A percentile compares a stretch with the other conserved stretches of the same genome.
These are phyloP conservation scores for Golubevia sp. DNA, from an alignment of 1,284 basidiomycete species.

Conservation along the genomic window DNA sequence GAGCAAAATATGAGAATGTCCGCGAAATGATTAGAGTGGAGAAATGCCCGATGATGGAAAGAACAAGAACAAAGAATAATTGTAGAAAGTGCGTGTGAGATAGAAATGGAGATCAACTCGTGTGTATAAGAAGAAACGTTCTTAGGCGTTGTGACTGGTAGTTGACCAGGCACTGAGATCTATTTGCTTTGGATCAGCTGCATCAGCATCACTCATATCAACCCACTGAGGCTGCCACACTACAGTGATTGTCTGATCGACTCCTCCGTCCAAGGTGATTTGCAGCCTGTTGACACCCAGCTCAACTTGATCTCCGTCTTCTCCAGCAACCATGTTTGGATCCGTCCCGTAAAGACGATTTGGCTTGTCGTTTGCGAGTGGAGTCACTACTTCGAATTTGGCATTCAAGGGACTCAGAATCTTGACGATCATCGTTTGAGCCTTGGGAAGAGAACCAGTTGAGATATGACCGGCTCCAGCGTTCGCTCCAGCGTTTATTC, in stretches of 20 bases:
- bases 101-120: too few species aligned
- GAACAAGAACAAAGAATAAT: too few species aligned
- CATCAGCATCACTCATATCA: constrained; percentile 30
- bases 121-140: too few species aligned
- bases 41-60: too few species aligned
- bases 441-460: background rate
- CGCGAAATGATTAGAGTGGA: too few species aligned
- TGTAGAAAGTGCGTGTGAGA: too few species aligned
- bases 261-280: constrained; percentile 23
- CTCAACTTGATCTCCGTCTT: constrained; percentile 42
- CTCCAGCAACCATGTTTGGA: constrained; percentile 8
- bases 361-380: constrained; percentile 5
- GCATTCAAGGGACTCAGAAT: constrained; percentile 19
- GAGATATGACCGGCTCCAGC: constrained; percentile 12
- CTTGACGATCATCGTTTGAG: constrained; percentile 40
- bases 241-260: constrained; percentile 34
- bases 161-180: constrained; percentile 44
- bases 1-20: too few species aligned
- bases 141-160: constrained; percentile 34
- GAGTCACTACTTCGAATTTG: constrained; percentile 3
- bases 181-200: constrained; percentile 40
- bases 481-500: constrained; percentile 36
- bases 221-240: constrained; percentile 58
- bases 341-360: constrained; percentile 36
- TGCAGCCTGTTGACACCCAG: constrained; percentile 37